Base-by-base conservation (phyloP, 176 grass and related monocot genomes). In the Neostapfia colusana region DNA sequence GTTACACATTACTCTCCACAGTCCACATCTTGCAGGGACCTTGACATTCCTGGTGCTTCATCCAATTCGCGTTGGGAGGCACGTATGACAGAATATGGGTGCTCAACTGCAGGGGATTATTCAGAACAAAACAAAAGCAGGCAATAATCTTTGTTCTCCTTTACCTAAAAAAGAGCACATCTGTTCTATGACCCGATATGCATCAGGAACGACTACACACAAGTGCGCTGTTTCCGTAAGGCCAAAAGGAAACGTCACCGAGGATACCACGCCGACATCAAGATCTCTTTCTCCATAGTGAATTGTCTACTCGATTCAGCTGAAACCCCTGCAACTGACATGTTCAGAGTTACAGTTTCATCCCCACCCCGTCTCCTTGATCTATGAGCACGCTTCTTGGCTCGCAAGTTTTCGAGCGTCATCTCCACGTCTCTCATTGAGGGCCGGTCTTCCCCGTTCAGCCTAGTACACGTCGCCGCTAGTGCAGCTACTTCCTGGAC, bases 261-360 rank as follows among this genome's bases (percentile, higher is more conserved):
- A 31, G 31, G 31, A 31, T 31, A 31, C 31, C 31, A 31, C 1
- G 31, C 31, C 0, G 70, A 86, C 54, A 61, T 42, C 20, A 81
- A 34, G 6, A 86, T 68, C 34, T 76, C 77, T n/a, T n/a, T n/a
- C 27, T 86, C 77, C 69, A 85, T 64, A 24, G 17, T 63, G 48
- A 61, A 86, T 21, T 62, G 20, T 27, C 50, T 68, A 5, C 62
- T 81, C 31, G 31, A 31, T 31, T 3, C 31, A 31, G 1, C 3
- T 31, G 31, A 31, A 31, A 31, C 31, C 31, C 31, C 31, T 46
- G 1, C 12, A 46, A 46, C 15, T 46, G 44, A 10, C 44, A 46
- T 15, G 23, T 80, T 26, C 0, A 42, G 15, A 8, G 8, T 31
- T 10, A n/a, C 31, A 73, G 26, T 73, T 80, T 14, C 43, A 51